phyloP scores from a whole-genome alignment of 2,329 filamentous ascomycete genomes.

The Colletotrichum zoysiae region DNA sequence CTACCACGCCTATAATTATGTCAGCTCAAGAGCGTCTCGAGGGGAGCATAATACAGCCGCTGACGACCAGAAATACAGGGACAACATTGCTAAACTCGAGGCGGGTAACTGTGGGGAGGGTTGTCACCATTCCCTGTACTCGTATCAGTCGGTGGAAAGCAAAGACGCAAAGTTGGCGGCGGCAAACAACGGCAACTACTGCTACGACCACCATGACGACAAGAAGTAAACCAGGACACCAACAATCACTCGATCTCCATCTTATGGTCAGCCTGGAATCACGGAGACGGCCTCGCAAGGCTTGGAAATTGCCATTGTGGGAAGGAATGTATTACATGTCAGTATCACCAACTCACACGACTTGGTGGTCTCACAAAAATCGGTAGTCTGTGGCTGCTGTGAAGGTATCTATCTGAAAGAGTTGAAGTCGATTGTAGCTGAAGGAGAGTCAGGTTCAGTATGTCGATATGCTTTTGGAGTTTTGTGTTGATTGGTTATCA shows the following conservation, averaged over 20 bases:
- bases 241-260: neutral
- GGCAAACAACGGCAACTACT: neutral
- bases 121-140: conserved; percentile 1
- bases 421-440: neutral
- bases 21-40: neutral
- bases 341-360: neutral
- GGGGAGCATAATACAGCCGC: conserved; percentile 18
- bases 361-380: neutral
- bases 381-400: neutral
- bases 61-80: conserved; percentile 18
- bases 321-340: neutral
- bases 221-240: neutral
- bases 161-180: neutral
- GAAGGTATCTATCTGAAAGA: neutral
- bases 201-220: neutral
- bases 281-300: neutral
- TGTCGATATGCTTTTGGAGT: neutral
- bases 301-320: neutral
- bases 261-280: too few species aligned
- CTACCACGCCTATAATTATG: too few species aligned
- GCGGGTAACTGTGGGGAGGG: neutral
- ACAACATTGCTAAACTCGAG: conserved; percentile 15
- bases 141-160: conserved; percentile 1
- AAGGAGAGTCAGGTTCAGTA: neutral
- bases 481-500: neutral